A percentile compares a stretch with the other conserved stretches of the same genome.
Evolutionary conservation across 2,329 filamentous ascomycete genomes (phyloP).

Genomic region (Boeremia lycopersici): DNA sequence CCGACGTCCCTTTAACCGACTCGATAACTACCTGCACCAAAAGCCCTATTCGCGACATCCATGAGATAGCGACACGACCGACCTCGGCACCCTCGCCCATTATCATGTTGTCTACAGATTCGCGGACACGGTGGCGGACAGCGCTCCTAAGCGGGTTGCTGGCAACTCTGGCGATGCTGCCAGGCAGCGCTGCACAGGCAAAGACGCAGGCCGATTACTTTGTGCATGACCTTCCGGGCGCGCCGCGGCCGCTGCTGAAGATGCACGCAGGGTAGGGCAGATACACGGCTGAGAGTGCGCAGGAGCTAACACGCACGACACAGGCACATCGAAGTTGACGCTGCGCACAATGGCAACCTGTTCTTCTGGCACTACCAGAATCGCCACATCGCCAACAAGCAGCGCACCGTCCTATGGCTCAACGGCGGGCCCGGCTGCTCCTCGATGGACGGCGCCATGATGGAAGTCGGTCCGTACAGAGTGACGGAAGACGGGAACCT

Average conservation of each 20-base stretch:
- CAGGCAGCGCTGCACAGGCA: slow-evolving; percentile 46
- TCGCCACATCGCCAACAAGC: slow-evolving; percentile 87
- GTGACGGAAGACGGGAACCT: slow-evolving; percentile 75
- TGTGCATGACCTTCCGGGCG: slow-evolving; percentile 82
- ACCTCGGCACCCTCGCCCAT: slow-evolving; percentile 24
- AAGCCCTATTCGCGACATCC: slow-evolving; percentile 11
- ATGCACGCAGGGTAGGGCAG: slow-evolving; percentile 92
- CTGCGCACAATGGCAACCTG: slow-evolving; percentile 85
- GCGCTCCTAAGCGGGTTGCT: slow-evolving; percentile 41
- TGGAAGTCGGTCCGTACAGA: slow-evolving; percentile 94
- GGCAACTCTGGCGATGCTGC: slow-evolving; percentile 41
- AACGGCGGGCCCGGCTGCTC: slow-evolving; percentile 97
- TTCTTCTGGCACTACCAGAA: slow-evolving; percentile 99
- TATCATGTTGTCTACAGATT: slow-evolving; percentile 34
- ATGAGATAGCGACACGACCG: slow-evolving; percentile 45
- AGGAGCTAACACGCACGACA: slow-evolving; percentile 1
- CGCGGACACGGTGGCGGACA: slow-evolving; percentile 40
- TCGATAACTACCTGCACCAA: not conserved
- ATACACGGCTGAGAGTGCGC: not conserved
- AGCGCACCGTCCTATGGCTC: slow-evolving; percentile 93
- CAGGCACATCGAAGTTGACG: slow-evolving; percentile 89
- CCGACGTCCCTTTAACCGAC: slow-evolving; percentile 1
- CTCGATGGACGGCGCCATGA: slow-evolving; percentile 94
- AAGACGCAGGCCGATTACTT: slow-evolving; percentile 85
- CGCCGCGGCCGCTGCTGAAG: slow-evolving; percentile 80